Base-by-base conservation (phyloP, 2,329 filamentous ascomycete species). In the Mycosphaerelloides madeirae region DNA sequence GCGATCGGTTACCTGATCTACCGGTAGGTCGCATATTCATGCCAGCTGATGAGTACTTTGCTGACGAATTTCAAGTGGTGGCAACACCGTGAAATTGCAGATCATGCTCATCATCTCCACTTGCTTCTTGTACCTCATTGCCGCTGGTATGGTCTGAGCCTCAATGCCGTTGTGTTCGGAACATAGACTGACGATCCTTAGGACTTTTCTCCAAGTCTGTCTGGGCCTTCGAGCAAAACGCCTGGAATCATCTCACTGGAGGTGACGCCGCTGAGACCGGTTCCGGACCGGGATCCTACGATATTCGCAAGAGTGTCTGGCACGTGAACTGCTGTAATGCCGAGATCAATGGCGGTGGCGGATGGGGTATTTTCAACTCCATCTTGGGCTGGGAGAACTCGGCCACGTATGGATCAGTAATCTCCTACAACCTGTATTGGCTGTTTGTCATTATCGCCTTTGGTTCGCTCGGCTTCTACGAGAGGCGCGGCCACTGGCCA, bases 401-500 rank as follows among this genome's bases (percentile, higher is more conserved):
- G 11, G 89, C 86, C 4, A 94, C 88, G 1, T 89, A 91, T 58
- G 87, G 88, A 40, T 90, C 86, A 1, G 84, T 95, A 52, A 81
- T 95, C 51, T 82, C 85, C 1, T 95, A 95, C 70, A 94, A 93
- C 63, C 46, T 91, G 13, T 95, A 95, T 71, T 95, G 88, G 89
- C 68, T 93, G 39, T 73, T 49, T 7, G 75, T 87, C 53, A 87
- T 89, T 44, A 49, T 73, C 13, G 76, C 75, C 4, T 86, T 91
- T 61, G 49, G 80, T 12, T 54, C 70, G 28, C 75, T 91, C 73
- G 75, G 83, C 32, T 87, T 80, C 68, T 77, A 77, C 51, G 87
- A 93, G 68, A 68, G 65, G 46, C 71, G 69, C 7, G 75, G 74
- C 3, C 70, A 69, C 48, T 69, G 66, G 55, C 74, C 75, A 20